These are phyloP conservation scores for Teunomyces aglyptinius DNA, from an alignment of 805 yeast genomes.

Conservation along the genomic window DNA sequence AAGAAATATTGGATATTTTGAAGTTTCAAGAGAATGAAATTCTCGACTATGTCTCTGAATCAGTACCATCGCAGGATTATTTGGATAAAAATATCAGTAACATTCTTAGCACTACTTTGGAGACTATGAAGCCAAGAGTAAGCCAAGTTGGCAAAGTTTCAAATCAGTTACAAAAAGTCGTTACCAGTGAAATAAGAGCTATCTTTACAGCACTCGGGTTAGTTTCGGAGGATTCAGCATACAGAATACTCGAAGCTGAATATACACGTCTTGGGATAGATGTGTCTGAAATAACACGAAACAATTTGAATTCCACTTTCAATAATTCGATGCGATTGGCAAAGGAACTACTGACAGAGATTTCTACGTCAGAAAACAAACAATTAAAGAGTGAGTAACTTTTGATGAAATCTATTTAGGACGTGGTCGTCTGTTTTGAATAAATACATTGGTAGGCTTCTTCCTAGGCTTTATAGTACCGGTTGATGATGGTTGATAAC, in stretches of 20 bases:
- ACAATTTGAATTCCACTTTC: neutral
- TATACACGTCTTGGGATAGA: neutral
- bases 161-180: slow-evolving; percentile 11
- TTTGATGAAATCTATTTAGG: slow-evolving; percentile 6
- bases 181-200: slow-evolving; percentile 24
- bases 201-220: slow-evolving; percentile 11
- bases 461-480: slow-evolving; percentile 7
- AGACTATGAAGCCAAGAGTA: neutral
- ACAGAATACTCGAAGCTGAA: neutral
- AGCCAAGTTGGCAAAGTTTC: neutral
- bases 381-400: slow-evolving; percentile 2
- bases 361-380: neutral
- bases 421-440: slow-evolving; percentile 11
- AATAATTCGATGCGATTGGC: neutral
- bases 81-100: neutral
- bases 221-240: neutral
- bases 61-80: slow-evolving; percentile 2
- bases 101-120: neutral
- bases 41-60: slow-evolving; percentile 11
- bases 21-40: slow-evolving; percentile 27
- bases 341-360: neutral
- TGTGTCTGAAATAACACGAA: neutral
- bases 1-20: slow-evolving; percentile 19
- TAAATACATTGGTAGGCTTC: slow-evolving; percentile 13
- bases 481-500: slow-evolving; percentile 6